Base-by-base conservation (phyloP, 202 grass and related monocot species). In the Thinopyrum obtusiflorum region DNA sequence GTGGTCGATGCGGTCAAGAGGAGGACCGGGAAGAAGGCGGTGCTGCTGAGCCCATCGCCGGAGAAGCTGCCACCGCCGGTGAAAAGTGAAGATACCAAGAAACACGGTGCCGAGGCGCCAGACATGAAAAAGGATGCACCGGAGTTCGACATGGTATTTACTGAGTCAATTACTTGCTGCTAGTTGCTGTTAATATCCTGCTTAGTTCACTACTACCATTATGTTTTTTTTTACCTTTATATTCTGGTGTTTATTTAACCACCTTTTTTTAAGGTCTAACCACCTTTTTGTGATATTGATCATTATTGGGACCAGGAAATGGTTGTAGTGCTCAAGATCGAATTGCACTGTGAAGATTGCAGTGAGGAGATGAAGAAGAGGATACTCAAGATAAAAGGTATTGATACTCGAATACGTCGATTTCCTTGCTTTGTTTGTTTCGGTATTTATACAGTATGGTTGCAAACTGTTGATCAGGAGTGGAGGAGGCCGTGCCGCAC, bases 331-430 rank as follows among this genome's bases (percentile, higher is more conserved):
- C 49, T 95, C 4, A 95, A 85, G 87, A 89, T 95, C 11, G 73
- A 89, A 63, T 7, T 92, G 88, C 93, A 95, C 53, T 95, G 93
- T 51, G 93, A 92, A 31, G 88, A 88, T 12, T 95, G 93, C 89
- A 65, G 90, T 18, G 87, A 90, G 82, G 83, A 92, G 83, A 89
- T 95, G 80, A 90, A 88, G 29, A 61, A 14, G 11, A 90, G 86
- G 71, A 90, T 92, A 65, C 83, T 92, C 10, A 90, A 80, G 60
- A 68, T 92, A 53, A 79, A 81, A 88, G 93, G 93, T 94, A 35
- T 39, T 15, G 28, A 29, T 39, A 26, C 33, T 9, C n/a, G 5
- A 9, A 37, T 37, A 37, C 36, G 36, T 37, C 36, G 36, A 37
- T 8, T 62, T 79, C 13, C 11, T 63, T 79, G 57, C 57, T 46